phyloP scores from a whole-genome alignment of 306 rosid species.

The Medicago arabica region DNA sequence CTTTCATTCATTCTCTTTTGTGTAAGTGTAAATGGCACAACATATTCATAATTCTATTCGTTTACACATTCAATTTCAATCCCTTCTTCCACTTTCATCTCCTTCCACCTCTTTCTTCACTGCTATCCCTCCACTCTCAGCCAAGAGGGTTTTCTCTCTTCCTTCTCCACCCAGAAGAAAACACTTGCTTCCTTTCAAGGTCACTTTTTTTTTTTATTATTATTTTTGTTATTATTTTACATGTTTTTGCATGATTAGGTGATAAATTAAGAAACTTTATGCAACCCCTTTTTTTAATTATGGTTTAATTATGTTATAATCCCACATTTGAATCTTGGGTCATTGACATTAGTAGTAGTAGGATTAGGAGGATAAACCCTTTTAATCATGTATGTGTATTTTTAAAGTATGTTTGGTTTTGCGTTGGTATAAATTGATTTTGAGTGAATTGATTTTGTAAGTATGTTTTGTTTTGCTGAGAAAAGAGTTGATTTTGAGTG shows the following conservation, averaged over 20 bases:
- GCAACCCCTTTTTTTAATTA: constrained; percentile 30
- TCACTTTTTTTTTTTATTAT: constrained; percentile 22
- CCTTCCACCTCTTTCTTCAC: constrained; percentile 55
- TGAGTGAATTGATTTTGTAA: too few species aligned
- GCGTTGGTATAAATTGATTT: too few species aligned
- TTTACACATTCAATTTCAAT: constrained; percentile 42
- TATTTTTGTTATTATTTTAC: neutral
- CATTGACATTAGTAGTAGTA: too few species aligned
- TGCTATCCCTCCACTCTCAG: constrained; percentile 46
- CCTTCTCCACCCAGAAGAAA: constrained; percentile 51
- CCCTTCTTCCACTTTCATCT: constrained; percentile 50
- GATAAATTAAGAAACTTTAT: constrained; percentile 38
- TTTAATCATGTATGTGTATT: too few species aligned
- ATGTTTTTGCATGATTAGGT: neutral
- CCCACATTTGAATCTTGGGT: constrained; percentile 15
- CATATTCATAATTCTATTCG: constrained; percentile 55
- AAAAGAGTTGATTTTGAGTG: too few species aligned
- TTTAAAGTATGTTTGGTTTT: too few species aligned
- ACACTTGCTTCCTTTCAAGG: constrained; percentile 71
- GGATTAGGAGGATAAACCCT: too few species aligned
- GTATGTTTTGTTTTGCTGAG: too few species aligned
- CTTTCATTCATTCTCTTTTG: neutral
- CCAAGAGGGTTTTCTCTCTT: constrained; percentile 45
- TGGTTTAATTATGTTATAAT: neutral
- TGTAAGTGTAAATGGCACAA: constrained; percentile 69